phyloP scores from a whole-genome alignment of 345 rosid genomes.

The Turritis glabra region DNA sequence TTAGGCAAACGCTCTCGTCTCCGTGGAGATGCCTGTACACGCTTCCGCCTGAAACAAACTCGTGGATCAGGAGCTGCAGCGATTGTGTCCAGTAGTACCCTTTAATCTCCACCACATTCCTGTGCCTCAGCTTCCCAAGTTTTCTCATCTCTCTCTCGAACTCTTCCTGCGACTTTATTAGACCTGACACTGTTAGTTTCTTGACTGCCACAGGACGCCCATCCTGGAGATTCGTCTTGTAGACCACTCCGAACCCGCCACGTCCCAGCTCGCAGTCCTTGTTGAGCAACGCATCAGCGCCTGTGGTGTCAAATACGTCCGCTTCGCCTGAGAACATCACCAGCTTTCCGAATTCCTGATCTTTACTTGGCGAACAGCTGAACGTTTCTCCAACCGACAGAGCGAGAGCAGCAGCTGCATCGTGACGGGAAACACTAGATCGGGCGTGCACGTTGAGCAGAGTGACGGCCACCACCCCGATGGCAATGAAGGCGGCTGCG shows the following conservation, averaged over 20 bases:
- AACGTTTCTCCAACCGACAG: constrained; percentile 72
- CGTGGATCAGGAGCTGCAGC: constrained; percentile 82
- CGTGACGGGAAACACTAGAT: constrained; percentile 58
- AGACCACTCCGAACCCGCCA: constrained; percentile 97
- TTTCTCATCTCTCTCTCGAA: constrained; percentile 82
- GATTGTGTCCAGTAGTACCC: constrained; percentile 96
- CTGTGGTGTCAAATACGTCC: constrained; percentile 71
- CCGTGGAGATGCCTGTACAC: constrained; percentile 80
- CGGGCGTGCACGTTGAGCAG: constrained; percentile 77
- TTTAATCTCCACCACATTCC: constrained; percentile 72
- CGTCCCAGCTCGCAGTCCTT: constrained; percentile 97
- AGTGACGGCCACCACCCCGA: constrained; percentile 87
- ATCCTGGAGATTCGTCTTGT: constrained; percentile 69
- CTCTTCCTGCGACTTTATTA: constrained; percentile 88
- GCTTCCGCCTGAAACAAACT: constrained; percentile 71
- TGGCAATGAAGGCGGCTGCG: constrained; percentile 80
- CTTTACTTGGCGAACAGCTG: constrained; percentile 75
- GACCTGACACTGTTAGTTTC: constrained; percentile 77
- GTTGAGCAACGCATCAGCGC: constrained; percentile 82
- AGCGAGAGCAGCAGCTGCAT: constrained; percentile 52
- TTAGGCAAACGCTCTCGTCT: constrained; percentile 44
- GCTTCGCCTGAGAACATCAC: constrained; percentile 95
- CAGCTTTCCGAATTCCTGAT: constrained; percentile 88
- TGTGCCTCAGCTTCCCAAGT: constrained; percentile 76
- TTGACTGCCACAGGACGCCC: constrained; percentile 89